phyloP scores from a whole-genome alignment of 2,329 filamentous ascomycete genomes.

The Colletotrichum sp. region DNA sequence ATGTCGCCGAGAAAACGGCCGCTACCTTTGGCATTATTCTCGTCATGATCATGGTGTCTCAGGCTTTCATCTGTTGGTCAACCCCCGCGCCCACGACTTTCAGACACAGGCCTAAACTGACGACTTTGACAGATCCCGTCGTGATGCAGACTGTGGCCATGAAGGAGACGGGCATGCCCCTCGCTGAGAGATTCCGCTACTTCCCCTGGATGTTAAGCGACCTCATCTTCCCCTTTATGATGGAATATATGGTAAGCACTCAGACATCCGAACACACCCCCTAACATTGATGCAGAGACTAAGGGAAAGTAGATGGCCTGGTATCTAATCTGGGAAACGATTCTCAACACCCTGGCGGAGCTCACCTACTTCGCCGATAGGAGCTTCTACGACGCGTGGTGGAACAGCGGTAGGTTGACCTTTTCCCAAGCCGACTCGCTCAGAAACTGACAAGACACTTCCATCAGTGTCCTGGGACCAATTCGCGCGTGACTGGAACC shows the following conservation, averaged over 20 bases:
- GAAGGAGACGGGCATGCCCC: conserved; percentile 68
- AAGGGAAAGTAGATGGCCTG: conserved; percentile 58
- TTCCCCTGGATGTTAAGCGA: conserved; percentile 80
- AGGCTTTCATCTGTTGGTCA: conserved; percentile 69
- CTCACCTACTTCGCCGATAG: conserved; percentile 79
- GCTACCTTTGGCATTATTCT: conserved; percentile 76
- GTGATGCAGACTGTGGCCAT: conserved; percentile 70
- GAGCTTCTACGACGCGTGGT: conserved; percentile 72
- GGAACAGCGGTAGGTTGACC: conserved; percentile 56
- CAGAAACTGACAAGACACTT: not conserved
- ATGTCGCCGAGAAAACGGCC: conserved; percentile 73
- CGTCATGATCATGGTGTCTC: conserved; percentile 80
- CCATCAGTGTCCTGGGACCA: conserved; percentile 69
- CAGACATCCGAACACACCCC: not conserved
- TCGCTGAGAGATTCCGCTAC: conserved; percentile 64
- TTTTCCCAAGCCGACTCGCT: not conserved
- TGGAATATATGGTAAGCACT: conserved; percentile 69
- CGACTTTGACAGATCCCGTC: conserved; percentile 59
- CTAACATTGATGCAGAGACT: not conserved
- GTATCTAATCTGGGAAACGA: conserved; percentile 83
- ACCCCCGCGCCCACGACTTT: not conserved
- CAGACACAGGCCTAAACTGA: not conserved
- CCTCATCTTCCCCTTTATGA: conserved; percentile 78
- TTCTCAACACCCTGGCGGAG: conserved; percentile 78
- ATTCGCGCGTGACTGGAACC: conserved; percentile 82